These are phyloP conservation scores for Yarrowia porcina DNA, from an alignment of 805 yeast species.

Conservation along the genomic window DNA sequence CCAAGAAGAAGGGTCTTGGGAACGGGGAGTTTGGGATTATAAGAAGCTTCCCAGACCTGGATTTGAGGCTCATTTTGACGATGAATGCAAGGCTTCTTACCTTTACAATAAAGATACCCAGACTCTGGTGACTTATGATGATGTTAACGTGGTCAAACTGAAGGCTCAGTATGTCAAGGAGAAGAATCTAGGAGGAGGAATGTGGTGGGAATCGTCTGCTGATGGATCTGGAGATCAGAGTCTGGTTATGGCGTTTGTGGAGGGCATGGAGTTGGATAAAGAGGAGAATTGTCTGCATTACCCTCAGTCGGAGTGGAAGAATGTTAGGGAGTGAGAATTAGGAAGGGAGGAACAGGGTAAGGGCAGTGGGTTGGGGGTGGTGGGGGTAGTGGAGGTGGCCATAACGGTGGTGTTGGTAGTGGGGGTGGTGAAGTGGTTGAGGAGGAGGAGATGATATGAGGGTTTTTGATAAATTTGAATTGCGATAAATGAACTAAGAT, in stretches of 20 bases:
- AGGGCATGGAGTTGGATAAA: constrained; percentile 24
- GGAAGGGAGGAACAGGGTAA: background rate
- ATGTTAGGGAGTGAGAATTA: constrained; percentile 14
- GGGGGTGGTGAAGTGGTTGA: background rate
- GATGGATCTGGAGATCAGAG: constrained; percentile 26
- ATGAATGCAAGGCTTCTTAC: constrained; percentile 51
- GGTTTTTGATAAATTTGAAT: too few relatives aligned
- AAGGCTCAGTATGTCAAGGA: constrained; percentile 60
- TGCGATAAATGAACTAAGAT: too few relatives aligned
- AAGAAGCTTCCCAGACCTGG: constrained; percentile 51
- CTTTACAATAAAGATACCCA: constrained; percentile 43
- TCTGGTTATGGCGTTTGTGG: constrained; percentile 30
- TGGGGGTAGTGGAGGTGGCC: background rate
- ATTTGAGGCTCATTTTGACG: constrained; percentile 52
- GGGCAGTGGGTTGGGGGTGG: background rate
- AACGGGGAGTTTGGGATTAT: constrained; percentile 54
- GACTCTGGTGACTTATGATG: constrained; percentile 64
- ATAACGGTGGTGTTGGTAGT: background rate
- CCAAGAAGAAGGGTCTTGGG: constrained; percentile 37
- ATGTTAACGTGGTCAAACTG: constrained; percentile 45
- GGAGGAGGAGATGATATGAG: background rate
- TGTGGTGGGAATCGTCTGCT: constrained; percentile 92
- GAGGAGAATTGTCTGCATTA: constrained; percentile 26
- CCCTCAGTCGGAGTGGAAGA: constrained; percentile 23
- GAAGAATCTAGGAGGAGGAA: constrained; percentile 68